Base-by-base conservation (phyloP, 2,329 filamentous ascomycete genomes). In the Geosmithia flava region DNA sequence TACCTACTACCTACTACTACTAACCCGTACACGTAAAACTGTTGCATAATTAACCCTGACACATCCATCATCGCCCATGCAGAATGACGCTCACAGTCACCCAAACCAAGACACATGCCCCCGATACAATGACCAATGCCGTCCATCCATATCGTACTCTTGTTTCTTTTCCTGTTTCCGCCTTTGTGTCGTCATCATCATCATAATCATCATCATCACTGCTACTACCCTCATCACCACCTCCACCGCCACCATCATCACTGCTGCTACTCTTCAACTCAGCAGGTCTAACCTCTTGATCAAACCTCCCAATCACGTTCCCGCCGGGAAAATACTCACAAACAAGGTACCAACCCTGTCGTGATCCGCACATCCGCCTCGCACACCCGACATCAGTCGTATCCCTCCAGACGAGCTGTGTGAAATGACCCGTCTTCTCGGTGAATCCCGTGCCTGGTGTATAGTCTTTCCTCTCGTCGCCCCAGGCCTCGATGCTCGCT, bases 251-350 rank as follows among this genome's bases (percentile, higher is more conserved):
- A 11, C 13, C 33, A 11, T 16, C 15, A 37, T 7, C 33, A 3
- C 11, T 37, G 15, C 33, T 44, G 20, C n/a, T n/a, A n/a, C n/a
- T n/a, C n/a, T n/a, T n/a, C n/a, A n/a, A n/a, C n/a, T n/a, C n/a
- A n/a, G n/a, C n/a, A n/a, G n/a, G n/a, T n/a, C 20, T 42, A 30
- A 66, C 64, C 49, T 66, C 54, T 0, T 70, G 63, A 37, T 59
- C 63, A 50, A 75, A 80, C 53, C 68, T 58, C 0, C 74, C 77
- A 2, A 71, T 58, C 0, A 86, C 67, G 56, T 87, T 87, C 0
- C 83, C 83, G 1, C 70, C 60, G 1, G 83, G 82, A 67, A 70
- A 81, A 62, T 86, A 87, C 64, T 86, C 81, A 54, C 83, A 87
- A 20, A 80, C 80, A 1, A 86, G 66, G 60, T 76, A 84, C 77